Evolutionary conservation across 225 moss, liverwort and hornwort genomes (phyloP).

Genomic region (Pseudisothecium myosuroides): DNA sequence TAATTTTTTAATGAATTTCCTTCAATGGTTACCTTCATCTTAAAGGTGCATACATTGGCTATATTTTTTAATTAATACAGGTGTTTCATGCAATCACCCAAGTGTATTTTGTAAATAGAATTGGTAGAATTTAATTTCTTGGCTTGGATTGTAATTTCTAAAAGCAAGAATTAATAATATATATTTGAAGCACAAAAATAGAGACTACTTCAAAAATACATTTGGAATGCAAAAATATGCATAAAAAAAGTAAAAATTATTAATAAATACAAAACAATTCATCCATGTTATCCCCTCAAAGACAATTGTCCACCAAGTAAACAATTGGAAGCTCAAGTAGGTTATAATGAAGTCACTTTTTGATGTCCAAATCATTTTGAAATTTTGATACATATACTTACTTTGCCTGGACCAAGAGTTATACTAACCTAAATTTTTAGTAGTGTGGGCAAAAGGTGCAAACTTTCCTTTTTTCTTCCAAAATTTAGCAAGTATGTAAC

Average conservation of each 20-base stretch:
- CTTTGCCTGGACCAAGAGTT: accelerated
- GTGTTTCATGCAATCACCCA: no score
- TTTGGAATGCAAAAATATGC: background rate
- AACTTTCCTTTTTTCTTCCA: accelerated
- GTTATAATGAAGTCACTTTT: background rate
- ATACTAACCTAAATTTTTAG: background rate
- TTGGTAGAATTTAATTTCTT: background rate
- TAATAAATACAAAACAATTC: background rate
- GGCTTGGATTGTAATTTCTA: background rate
- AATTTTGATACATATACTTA: background rate
- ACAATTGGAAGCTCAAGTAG: background rate
- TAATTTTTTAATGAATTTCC: no score
- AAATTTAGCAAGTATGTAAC: background rate
- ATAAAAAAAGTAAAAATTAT: background rate
- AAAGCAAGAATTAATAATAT: background rate
- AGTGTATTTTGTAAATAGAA: background rate
- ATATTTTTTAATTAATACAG: no score
- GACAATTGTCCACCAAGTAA: background rate
- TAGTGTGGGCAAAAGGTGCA: accelerated
- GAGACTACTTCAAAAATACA: background rate
- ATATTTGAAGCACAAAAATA: background rate
- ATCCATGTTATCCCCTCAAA: background rate
- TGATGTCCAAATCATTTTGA: background rate
- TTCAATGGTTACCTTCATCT: no score
- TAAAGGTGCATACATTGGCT: no score